Base-by-base conservation (phyloP, 805 yeast genomes). In the Yarrowia bubula region DNA sequence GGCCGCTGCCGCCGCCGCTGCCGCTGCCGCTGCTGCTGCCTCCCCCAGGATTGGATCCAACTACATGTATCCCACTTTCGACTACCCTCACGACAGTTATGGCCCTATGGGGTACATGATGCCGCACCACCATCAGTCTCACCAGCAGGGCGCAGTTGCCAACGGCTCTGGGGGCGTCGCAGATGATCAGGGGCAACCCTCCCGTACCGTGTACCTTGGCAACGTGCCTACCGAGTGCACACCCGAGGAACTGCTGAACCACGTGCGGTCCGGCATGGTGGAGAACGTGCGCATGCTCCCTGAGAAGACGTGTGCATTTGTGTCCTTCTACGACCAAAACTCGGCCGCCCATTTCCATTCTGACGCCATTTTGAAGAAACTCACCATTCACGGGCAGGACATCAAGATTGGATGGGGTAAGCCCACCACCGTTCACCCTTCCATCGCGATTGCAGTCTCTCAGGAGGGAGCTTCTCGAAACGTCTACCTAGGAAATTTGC, bases 371-470 rank as follows among this genome's bases (percentile, higher is more conserved):
- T 81, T 93, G 73, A 91, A 90, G 73, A 85, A 92, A 73, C 80
- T 92, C 68, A 84, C 87, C 46, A 88, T 95, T 67, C 86, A 85
- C 70, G 92, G 90, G 51, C 86, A 88, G 69, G 96, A 90, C 71
- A 84, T 92, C 66, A 84, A 91, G 72, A 83, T 93, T 67, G 97
- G 97, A 11, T 95, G 98, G 98, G 97, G 97, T 18, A 88, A 88
- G 69, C 85, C 91, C 43, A 80, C 87, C 2, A 85, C 89, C 1
- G 84, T 92, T 39, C 86, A 85, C 66, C 89, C 96, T 1, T 81
- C 88, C 8, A 92, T 93, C 7, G 78, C 85, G 63, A 84, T 86
- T 38, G 87, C 92, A 15, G 91, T 95, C 65, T 85, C 86, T 65
- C 84, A 89, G 68, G 93, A 90, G 69, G 90, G 90, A 57, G 98